A percentile compares a stretch with the other conserved stretches of the same genome.
Evolutionary conservation across 345 rosid genomes (phyloP).

Genomic region (Leavenworthia alabamica): DNA sequence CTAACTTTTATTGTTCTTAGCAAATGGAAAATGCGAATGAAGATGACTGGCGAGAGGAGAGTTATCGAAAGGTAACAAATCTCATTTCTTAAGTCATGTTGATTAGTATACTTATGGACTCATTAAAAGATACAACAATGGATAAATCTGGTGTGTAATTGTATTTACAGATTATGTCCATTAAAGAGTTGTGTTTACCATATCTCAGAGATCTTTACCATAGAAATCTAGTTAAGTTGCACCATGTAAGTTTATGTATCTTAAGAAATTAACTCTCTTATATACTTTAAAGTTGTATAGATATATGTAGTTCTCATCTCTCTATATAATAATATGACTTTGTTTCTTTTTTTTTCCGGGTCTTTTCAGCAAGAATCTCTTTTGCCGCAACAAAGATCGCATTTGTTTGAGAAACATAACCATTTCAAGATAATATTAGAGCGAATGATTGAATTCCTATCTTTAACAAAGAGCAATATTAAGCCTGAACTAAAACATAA

Average conservation of each 20-base stretch:
- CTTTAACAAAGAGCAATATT: slow-evolving; percentile 45
- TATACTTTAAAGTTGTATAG: not conserved
- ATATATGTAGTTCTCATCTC: no score
- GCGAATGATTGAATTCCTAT: slow-evolving; percentile 42
- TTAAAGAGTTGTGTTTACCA: slow-evolving; percentile 53
- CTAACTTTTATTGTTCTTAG: no score
- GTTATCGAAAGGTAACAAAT: no score
- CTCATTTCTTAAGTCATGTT: not conserved
- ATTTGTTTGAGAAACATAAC: slow-evolving; percentile 62
- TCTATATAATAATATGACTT: not conserved
- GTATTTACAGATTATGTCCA: slow-evolving; percentile 46
- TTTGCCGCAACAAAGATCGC: slow-evolving; percentile 47
- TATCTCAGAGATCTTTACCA: slow-evolving; percentile 56
- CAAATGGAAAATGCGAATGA: no score
- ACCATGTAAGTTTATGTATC: slow-evolving; percentile 37
- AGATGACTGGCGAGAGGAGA: no score
- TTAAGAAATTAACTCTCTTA: not conserved
- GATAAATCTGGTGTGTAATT: not conserved
- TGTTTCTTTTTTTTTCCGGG: not conserved
- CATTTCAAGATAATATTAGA: slow-evolving; percentile 51
- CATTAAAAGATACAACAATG: not conserved
- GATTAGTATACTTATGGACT: not conserved
- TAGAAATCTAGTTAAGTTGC: slow-evolving; percentile 43
- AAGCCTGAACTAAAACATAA: slow-evolving; percentile 47
- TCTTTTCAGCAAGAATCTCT: not conserved